Conservation (phyloP, 495 filamentous ascomycete genomes). For the Xylaria intraflava region DNA sequence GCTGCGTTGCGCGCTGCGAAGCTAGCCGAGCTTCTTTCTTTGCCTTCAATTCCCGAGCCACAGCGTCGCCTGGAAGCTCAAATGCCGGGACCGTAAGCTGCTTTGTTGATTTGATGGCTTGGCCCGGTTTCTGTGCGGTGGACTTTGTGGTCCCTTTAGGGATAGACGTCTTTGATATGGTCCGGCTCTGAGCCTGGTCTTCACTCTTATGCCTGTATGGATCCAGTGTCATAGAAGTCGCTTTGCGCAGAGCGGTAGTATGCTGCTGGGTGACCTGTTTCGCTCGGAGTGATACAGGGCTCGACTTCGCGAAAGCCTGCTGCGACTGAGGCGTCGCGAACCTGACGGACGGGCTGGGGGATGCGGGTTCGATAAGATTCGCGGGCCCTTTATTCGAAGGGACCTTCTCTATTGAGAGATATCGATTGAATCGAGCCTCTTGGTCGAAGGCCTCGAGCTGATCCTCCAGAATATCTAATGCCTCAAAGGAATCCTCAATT, state of each 20-base stretch:
- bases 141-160: slow-evolving; percentile 36
- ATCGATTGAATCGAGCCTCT: slow-evolving; percentile 34
- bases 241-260: slow-evolving; percentile 27
- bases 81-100: slow-evolving; percentile 59
- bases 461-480: slow-evolving; percentile 63
- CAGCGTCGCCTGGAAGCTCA: slow-evolving; percentile 63
- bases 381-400: slow-evolving; percentile 14
- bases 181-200: slow-evolving; percentile 19
- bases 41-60: slow-evolving; percentile 55
- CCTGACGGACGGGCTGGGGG: slow-evolving; percentile 5
- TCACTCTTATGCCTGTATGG: slow-evolving; percentile 21
- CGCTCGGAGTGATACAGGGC: slow-evolving; percentile 15
- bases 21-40: slow-evolving; percentile 43
- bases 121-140: slow-evolving; percentile 40
- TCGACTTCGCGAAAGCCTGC: slow-evolving; percentile 10
- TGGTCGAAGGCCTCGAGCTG: slow-evolving; percentile 49
- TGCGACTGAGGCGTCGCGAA: slow-evolving; percentile 23
- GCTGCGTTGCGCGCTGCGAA: slow-evolving; percentile 32
- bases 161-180: slow-evolving; percentile 16
- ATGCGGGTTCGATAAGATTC: slow-evolving; percentile 10
- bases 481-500: slow-evolving; percentile 65
- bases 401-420: slow-evolving; percentile 30
- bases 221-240: slow-evolving; percentile 28
- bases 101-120: slow-evolving; percentile 51
- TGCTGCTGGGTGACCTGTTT: slow-evolving; percentile 23